Conservation (phyloP, 2,329 filamentous ascomycete genomes). For the Neocucurbitaria cava region DNA sequence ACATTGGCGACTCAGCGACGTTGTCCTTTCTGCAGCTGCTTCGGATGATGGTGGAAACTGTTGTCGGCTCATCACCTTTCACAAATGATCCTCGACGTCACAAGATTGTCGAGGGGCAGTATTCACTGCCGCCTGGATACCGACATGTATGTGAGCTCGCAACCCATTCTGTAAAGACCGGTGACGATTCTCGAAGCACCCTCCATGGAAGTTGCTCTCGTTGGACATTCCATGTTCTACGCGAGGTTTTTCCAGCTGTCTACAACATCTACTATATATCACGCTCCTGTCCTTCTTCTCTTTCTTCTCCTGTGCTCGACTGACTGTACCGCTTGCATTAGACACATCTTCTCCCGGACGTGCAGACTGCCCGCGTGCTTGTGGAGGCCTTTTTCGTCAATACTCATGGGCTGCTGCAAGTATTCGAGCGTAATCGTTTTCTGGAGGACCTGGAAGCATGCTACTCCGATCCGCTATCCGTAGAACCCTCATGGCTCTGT, state of each 20-base stretch:
- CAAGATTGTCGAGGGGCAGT: slow-evolving; percentile 63
- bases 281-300: background rate
- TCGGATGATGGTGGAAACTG: slow-evolving; percentile 65
- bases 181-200: background rate
- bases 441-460: slow-evolving; percentile 59
- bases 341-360: slow-evolving; percentile 64
- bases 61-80: slow-evolving; percentile 63
- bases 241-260: background rate
- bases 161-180: background rate
- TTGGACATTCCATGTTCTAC: background rate
- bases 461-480: slow-evolving; percentile 61
- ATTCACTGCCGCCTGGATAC: slow-evolving; percentile 55
- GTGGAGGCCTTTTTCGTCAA: slow-evolving; percentile 68
- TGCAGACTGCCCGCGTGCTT: slow-evolving; percentile 61
- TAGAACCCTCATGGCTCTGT: slow-evolving; percentile 62
- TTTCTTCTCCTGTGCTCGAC: background rate
- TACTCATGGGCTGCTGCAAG: slow-evolving; percentile 67
- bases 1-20: slow-evolving; percentile 69
- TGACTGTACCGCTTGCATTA: background rate
- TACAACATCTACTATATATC: background rate
- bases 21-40: slow-evolving; percentile 68
- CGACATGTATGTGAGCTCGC: slow-evolving; percentile 38
- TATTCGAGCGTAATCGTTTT: slow-evolving; percentile 63
- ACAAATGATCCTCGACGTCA: slow-evolving; percentile 65
- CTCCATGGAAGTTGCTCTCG: background rate